These are phyloP conservation scores for Corymbia citriodora DNA, from an alignment of 441 rosid species.

Conservation along the genomic window DNA sequence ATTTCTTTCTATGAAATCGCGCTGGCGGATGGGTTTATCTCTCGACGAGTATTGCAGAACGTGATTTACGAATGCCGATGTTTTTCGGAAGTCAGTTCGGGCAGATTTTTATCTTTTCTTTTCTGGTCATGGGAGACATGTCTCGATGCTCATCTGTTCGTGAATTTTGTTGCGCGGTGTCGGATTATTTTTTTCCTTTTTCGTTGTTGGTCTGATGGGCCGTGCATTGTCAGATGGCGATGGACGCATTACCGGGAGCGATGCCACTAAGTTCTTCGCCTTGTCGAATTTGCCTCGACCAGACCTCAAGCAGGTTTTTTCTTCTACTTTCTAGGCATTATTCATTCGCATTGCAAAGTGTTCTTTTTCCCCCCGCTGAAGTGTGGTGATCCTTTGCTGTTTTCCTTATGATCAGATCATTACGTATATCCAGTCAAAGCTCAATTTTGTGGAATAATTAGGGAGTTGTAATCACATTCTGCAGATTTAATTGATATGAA, in stretches of 20 bases:
- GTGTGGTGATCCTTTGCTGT: background rate
- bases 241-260: constrained; percentile 83
- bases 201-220: background rate
- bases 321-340: background rate
- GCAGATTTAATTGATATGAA: background rate
- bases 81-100: background rate
- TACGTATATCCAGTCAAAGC: background rate
- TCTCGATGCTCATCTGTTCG: background rate
- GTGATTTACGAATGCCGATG: background rate
- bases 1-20: background rate
- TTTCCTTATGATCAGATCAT: background rate
- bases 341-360: background rate
- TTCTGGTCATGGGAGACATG: background rate
- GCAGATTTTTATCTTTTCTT: too few species aligned
- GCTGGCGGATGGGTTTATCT: background rate
- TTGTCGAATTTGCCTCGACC: constrained; percentile 72
- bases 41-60: background rate
- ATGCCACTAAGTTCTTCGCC: constrained; percentile 80
- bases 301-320: constrained; percentile 74
- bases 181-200: background rate
- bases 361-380: background rate
- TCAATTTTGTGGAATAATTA: background rate
- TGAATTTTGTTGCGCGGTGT: background rate
- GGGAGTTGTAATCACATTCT: background rate
- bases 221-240: constrained; percentile 47